Percentiles rank a stretch among this genome's conserved stretches.
Evolutionary conservation across 257 asterid genomes (phyloP).

Genomic region (Ajuga chamaepitys): DNA sequence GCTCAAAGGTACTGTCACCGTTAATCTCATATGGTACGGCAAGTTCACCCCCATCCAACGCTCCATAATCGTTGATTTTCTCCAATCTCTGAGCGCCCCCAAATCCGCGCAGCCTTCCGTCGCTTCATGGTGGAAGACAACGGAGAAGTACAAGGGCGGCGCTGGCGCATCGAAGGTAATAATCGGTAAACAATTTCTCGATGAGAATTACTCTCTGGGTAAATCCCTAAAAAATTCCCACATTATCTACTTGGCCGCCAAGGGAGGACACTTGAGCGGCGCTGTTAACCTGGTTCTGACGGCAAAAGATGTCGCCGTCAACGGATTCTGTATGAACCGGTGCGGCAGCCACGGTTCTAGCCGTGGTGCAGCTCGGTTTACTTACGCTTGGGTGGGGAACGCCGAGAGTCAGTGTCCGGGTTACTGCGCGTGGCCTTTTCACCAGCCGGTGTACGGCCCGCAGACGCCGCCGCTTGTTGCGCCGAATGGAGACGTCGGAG

Average conservation of each 20-base stretch:
- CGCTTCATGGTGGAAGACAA: conserved; percentile 62
- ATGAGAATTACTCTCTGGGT: conserved; percentile 46
- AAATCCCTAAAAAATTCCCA: conserved; percentile 43
- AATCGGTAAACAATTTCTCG: conserved; percentile 49
- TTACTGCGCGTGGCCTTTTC: conserved; percentile 91
- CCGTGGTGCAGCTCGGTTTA: conserved; percentile 43
- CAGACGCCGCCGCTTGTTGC: conserved; percentile 63
- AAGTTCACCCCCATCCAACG: conserved; percentile 49
- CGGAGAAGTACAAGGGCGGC: conserved; percentile 44
- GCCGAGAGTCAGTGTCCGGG: conserved; percentile 77
- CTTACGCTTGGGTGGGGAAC: conserved; percentile 89
- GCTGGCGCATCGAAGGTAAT: conserved; percentile 34
- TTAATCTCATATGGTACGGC: conserved; percentile 63
- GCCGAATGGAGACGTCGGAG: conserved; percentile 80
- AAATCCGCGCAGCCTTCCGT: conserved; percentile 34
- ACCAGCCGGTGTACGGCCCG: conserved; percentile 83
- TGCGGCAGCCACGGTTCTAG: conserved; percentile 80
- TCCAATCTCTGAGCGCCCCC: conserved; percentile 36
- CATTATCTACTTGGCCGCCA: conserved; percentile 45
- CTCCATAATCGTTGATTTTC: conserved; percentile 52
- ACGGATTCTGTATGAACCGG: conserved; percentile 61
- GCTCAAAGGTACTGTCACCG: conserved; percentile 47
- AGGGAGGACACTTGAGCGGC: conserved; percentile 39
- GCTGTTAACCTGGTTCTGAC: conserved; percentile 65
- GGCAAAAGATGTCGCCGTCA: conserved; percentile 60